These are phyloP conservation scores for Pyrrhoderma lamaoense DNA, from an alignment of 1,284 basidiomycete genomes.

Conservation along the genomic window DNA sequence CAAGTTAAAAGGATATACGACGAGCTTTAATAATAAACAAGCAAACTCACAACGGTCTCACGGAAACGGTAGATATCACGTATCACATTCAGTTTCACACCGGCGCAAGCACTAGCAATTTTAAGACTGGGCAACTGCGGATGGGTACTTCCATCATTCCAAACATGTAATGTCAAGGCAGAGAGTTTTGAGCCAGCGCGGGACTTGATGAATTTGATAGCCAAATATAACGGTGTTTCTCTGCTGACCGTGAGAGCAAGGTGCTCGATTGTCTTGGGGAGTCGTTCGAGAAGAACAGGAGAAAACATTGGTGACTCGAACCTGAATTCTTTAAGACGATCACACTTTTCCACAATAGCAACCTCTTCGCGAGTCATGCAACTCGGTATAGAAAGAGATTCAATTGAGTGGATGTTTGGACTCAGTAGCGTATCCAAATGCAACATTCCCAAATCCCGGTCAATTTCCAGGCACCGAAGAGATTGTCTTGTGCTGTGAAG, in stretches of 20 bases:
- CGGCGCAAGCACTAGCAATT: conserved; percentile 48
- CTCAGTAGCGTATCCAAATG: conserved; percentile 46
- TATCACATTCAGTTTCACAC: conserved; percentile 41
- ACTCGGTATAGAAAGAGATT: conserved; percentile 49
- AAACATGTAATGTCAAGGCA: conserved; percentile 40
- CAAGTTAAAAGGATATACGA: conserved; percentile 5
- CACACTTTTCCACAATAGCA: conserved; percentile 40
- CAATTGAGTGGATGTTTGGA: conserved; percentile 40
- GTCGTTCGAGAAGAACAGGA: conserved; percentile 39
- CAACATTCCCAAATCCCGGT: conserved; percentile 46
- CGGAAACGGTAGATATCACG: conserved; percentile 42
- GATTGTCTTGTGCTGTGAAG: conserved; percentile 45
- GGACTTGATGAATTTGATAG: conserved; percentile 43
- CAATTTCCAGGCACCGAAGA: conserved; percentile 48
- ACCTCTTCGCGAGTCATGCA: conserved; percentile 42
- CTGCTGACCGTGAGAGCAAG: conserved; percentile 51
- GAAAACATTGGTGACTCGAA: conserved; percentile 43
- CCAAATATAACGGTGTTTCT: conserved; percentile 43
- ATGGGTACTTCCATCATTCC: conserved; percentile 40
- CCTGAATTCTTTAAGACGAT: conserved; percentile 41
- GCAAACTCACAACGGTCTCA: conserved; percentile 36
- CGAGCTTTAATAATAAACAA: conserved; percentile 9
- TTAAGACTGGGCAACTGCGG: conserved; percentile 41
- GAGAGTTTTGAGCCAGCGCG: conserved; percentile 30
- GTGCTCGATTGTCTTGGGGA: conserved; percentile 44